phyloP scores from a whole-genome alignment of 257 asterid genomes.

The Solanum paucissectum region DNA sequence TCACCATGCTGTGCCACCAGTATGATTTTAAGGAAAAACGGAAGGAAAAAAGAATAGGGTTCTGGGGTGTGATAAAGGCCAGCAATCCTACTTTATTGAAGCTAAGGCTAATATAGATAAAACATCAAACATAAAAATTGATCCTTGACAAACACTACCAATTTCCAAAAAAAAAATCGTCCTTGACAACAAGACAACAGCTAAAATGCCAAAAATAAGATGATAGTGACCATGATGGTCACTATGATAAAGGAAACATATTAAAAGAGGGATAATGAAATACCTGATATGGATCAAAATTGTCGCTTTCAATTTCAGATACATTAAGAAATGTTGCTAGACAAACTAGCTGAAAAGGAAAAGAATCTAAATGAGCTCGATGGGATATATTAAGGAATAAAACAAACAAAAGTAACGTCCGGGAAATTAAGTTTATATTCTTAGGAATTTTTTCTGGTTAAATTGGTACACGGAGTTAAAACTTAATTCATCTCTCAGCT shows the following conservation, averaged over 20 bases:
- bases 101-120: not conserved
- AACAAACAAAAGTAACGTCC: not conserved
- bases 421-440: not conserved
- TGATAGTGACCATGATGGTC: not conserved
- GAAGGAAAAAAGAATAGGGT: not conserved
- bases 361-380: not conserved
- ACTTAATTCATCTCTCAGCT: not conserved
- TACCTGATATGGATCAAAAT: conserved; percentile 95
- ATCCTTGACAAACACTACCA: not conserved
- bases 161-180: not conserved
- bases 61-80: not conserved
- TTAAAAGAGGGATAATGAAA: not conserved
- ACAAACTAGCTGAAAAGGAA: conserved; percentile 72
- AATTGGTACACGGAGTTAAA: not conserved
- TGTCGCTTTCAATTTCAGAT: conserved; percentile 83
- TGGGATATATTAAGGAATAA: not conserved
- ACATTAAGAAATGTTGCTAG: conserved; percentile 95
- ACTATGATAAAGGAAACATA: not conserved
- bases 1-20: not conserved
- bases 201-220: not conserved
- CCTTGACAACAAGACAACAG: not conserved
- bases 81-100: not conserved
- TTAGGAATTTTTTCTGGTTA: not conserved
- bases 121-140: not conserved
- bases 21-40: not conserved